Base-by-base conservation (phyloP, 768 basidiomycete species). In the Roridomyces roridus region DNA sequence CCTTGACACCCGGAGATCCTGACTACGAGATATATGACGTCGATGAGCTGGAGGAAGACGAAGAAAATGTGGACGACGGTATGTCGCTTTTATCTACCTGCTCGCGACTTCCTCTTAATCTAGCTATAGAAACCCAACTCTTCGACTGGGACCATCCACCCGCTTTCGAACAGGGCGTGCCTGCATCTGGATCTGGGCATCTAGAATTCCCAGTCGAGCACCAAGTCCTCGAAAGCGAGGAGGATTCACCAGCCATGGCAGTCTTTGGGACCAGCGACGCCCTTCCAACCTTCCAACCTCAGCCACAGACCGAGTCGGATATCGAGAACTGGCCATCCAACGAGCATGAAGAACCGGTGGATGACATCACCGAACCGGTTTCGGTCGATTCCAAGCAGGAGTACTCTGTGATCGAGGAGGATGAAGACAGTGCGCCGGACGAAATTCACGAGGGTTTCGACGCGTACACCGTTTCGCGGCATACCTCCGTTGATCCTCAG, bases 111-210 rank as follows among this genome's bases (percentile, higher is more conserved):
- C n/a, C n/a, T n/a, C n/a, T n/a, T n/a, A n/a, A n/a, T n/a, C n/a
- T n/a, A n/a, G n/a, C n/a, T n/a, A 14, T 37, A 59, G 58, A 49
- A 14, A 9, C 42, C 2, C n/a, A 40, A 39, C 25, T 36, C 25
- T 54, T 59, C 21, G 58, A 59, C 21, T 59, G 58, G 58, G 40
- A 59, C 21, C 15, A 59, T 37, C 58, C 58, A 3, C 58, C 52
- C 35, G 52, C 58, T 23, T 59, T 59, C 25, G 23, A 24, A 3
- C 47, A 54, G 3, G 58, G 52, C 11, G 36, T 46, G 37, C 42
- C 29, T 4, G 44, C 52, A 21, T 55, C 52, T 20, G 31, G 44
- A 9, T 29, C 58, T 8, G 52, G 58, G 12, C 58, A 50, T 37
- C 28, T 59, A 7, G 52, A 47, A 6, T 50, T 52, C 15, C 42